A percentile compares a stretch with the other conserved stretches of the same genome.
These are phyloP conservation scores for Capronia americana DNA, from an alignment of 2,329 filamentous ascomycete species.

Conservation along the genomic window DNA sequence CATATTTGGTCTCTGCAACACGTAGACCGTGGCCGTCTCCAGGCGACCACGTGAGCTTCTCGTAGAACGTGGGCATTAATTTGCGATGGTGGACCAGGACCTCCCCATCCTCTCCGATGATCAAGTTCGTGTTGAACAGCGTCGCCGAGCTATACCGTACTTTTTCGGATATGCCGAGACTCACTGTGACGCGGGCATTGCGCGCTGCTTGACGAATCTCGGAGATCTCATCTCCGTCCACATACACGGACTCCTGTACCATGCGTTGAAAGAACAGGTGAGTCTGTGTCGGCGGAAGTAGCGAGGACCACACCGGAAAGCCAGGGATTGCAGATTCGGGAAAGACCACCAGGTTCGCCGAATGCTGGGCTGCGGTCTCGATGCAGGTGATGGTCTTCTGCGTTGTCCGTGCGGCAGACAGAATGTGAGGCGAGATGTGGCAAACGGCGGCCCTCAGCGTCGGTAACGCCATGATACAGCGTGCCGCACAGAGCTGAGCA, in stretches of 20 bases:
- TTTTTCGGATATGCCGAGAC: constrained; percentile 60
- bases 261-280: constrained; percentile 59
- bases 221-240: constrained; percentile 55
- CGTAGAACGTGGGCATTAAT: constrained; percentile 62
- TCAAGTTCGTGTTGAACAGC: constrained; percentile 60
- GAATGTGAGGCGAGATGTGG: constrained; percentile 55
- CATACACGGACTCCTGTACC: constrained; percentile 53
- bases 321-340: constrained; percentile 61
- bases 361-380: constrained; percentile 50
- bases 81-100: constrained; percentile 62
- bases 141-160: constrained; percentile 52
- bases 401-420: constrained; percentile 55
- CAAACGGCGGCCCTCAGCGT: constrained; percentile 40
- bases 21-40: constrained; percentile 60
- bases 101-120: constrained; percentile 54
- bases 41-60: constrained; percentile 61
- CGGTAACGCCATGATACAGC: constrained; percentile 41
- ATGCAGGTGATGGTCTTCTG: constrained; percentile 57
- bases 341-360: constrained; percentile 60
- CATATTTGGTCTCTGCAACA: constrained; percentile 54
- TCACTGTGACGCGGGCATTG: constrained; percentile 50
- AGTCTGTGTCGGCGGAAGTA: constrained; percentile 53
- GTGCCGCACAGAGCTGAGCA: neutral
- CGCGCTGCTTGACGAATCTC: constrained; percentile 51
- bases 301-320: constrained; percentile 60